Base-by-base conservation (phyloP, 2,329 filamentous ascomycete species). In the Fusarium graminum region DNA sequence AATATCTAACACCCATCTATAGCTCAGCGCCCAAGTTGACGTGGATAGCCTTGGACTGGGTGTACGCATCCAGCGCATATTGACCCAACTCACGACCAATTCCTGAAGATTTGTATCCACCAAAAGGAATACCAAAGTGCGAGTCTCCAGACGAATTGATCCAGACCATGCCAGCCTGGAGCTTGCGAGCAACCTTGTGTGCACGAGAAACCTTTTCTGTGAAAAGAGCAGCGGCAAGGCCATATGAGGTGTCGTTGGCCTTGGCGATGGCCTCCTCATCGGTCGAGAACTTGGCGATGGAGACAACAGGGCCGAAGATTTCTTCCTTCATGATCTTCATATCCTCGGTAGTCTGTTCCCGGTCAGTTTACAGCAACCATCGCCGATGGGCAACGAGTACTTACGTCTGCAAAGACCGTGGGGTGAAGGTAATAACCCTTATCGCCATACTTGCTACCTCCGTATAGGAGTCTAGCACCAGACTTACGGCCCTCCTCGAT, bases 401-500 rank as follows among this genome's bases (percentile, higher is more conserved):
- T 70, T 49, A 72, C 72, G 32, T 76, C 71, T 9, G 58, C 61
- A 57, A 75, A 74, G 16, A 75, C 67, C 0, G 72, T 74, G 8
- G 73, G 72, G 4, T 68, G 46, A 11, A 75, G 62, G 42, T 69
- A 76, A 22, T 72, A 74, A 0, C 74, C 74, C 40, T 71, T 66
- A 26, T 64, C 63, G 1, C 71, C 66, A 13, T 72, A 49, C 32
- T 64, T 71, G 12, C 40, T 63, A 0, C 74, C 73, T 7, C 77
- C 77, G 16, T 77, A 79, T 16, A 83, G 78, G 4, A 91, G 80
- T 2, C 79, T 87, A 1, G 88, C 86, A 17, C 88, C 89, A 69
- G 88, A 85, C 9, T 81, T 81, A 74, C 89, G 89, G 9, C 88
- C 89, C 34, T 81, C 72, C 56, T 91, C 84, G 41, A 92, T 87